These are phyloP conservation scores for Ganoderma multipileum DNA, from an alignment of 1,284 basidiomycete species.

Conservation along the genomic window DNA sequence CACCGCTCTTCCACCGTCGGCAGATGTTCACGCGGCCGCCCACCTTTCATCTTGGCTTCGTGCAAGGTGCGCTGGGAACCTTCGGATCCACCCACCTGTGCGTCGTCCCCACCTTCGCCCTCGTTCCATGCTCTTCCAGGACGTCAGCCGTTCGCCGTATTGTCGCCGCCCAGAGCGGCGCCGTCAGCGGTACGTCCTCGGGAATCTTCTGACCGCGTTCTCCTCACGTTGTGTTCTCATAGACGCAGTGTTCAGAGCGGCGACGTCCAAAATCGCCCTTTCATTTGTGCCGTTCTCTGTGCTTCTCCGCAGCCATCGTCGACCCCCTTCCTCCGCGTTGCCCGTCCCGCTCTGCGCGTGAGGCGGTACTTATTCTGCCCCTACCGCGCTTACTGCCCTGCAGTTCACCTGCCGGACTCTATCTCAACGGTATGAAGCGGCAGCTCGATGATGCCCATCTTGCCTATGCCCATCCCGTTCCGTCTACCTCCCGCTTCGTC, in stretches of 20 bases:
- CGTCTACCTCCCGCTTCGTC: too few relatives aligned
- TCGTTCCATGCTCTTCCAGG: background rate
- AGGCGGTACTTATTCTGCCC: background rate
- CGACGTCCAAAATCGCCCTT: background rate
- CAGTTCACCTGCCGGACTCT: constrained; percentile 12
- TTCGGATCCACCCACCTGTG: background rate
- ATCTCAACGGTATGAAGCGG: background rate
- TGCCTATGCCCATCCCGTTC: too few relatives aligned
- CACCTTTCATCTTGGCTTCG: background rate
- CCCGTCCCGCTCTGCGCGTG: background rate
- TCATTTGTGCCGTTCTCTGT: background rate
- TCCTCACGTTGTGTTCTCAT: background rate
- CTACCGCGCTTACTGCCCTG: background rate
- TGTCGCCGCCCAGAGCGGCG: background rate
- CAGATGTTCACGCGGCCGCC: background rate
- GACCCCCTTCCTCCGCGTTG: background rate
- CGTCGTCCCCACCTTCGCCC: background rate
- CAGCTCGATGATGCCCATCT: background rate
- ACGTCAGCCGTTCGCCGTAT: background rate
- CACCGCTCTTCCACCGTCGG: background rate
- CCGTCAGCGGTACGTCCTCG: background rate
- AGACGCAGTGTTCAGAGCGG: background rate
- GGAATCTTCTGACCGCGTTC: background rate
- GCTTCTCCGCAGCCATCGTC: background rate
- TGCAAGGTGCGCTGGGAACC: background rate